phyloP scores from a whole-genome alignment of 1,139 yeast genomes.

The Suhomyces wounanorum region DNA sequence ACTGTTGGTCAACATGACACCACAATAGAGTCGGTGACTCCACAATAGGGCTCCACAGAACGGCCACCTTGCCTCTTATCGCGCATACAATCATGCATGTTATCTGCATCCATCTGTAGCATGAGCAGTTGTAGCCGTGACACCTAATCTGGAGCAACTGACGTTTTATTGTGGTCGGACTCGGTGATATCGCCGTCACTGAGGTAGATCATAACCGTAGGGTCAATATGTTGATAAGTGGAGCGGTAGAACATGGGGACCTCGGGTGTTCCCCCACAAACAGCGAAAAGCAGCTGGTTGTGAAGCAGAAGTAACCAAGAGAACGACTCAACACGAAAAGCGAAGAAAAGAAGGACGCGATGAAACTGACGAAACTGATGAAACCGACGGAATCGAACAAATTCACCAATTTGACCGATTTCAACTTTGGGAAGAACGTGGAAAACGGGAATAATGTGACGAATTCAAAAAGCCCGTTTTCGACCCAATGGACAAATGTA shows the following conservation, averaged over 20 bases:
- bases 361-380: neutral
- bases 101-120: neutral
- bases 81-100: neutral
- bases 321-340: no score
- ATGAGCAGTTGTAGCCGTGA: neutral
- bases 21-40: neutral
- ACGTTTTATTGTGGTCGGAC: neutral
- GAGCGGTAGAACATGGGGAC: no score
- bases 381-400: neutral
- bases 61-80: neutral
- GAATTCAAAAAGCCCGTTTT: no score
- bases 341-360: neutral
- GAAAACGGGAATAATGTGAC: no score
- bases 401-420: no score
- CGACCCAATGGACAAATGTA: no score
- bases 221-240: no score
- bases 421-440: no score
- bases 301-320: no score
- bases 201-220: neutral
- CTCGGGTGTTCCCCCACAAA: neutral
- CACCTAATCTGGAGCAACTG: neutral
- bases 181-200: neutral
- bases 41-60: neutral
- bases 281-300: no score
- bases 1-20: neutral